A percentile compares a stretch with the other conserved stretches of the same genome.
phyloP scores from a whole-genome alignment of 1,284 basidiomycete species.

The Grifola frondosa region DNA sequence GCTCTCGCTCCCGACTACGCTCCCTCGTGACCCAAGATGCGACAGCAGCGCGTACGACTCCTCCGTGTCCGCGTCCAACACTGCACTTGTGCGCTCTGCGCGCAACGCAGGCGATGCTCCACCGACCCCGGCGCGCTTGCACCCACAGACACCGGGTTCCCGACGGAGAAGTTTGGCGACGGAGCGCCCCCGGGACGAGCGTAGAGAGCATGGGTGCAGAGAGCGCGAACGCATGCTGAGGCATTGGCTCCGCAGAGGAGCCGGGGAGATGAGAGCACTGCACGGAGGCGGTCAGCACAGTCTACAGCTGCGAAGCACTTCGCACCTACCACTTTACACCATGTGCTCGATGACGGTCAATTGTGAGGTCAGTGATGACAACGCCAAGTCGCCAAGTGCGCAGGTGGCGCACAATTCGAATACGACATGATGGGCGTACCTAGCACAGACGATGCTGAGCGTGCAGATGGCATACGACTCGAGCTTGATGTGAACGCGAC shows the following conservation, averaged over 20 bases:
- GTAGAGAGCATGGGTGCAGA: conserved; percentile 49
- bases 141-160: conserved; percentile 41
- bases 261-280: too few relatives aligned
- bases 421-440: too few relatives aligned
- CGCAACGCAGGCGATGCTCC: conserved; percentile 16
- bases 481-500: too few relatives aligned
- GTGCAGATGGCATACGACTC: too few relatives aligned
- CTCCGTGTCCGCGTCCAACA: conserved; percentile 24
- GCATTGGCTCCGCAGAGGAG: conserved; percentile 1
- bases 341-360: too few relatives aligned
- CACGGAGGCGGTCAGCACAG: too few relatives aligned
- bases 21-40: conserved; percentile 27
- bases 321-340: too few relatives aligned
- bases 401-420: too few relatives aligned
- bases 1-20: conserved; percentile 26
- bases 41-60: conserved; percentile 20
- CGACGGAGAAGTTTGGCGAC: conserved; percentile 66
- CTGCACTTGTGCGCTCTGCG: conserved; percentile 15
- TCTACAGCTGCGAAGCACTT: too few relatives aligned
- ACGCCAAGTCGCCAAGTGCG: too few relatives aligned
- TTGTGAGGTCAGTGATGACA: too few relatives aligned
- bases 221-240: conserved; percentile 44
- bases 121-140: conserved; percentile 14
- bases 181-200: conserved; percentile 69
- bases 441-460: too few relatives aligned